Evolutionary conservation across 2,329 filamentous ascomycete species (phyloP).

Genomic region (Daldinia sp.): DNA sequence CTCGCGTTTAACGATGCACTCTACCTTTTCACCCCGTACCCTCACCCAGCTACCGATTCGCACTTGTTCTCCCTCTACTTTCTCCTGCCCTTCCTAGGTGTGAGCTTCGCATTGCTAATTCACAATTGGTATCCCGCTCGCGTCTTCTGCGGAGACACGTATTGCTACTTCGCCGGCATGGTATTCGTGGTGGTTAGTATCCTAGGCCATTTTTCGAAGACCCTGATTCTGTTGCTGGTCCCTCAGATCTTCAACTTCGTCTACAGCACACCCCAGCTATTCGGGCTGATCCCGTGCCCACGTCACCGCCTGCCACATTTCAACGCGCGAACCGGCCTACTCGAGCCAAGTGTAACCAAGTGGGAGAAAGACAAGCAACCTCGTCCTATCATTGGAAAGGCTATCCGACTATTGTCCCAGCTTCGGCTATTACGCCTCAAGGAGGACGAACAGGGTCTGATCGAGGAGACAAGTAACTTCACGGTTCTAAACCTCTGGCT

Average conservation of each 20-base stretch:
- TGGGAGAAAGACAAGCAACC: constrained; percentile 77
- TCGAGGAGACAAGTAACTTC: constrained; percentile 86
- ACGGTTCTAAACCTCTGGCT: constrained; percentile 96
- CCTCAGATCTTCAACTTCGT: constrained; percentile 97
- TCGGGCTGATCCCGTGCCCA: constrained; percentile 88
- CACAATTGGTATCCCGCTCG: constrained; percentile 97
- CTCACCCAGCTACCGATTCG: constrained; percentile 92
- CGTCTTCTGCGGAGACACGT: constrained; percentile 97
- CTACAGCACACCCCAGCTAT: constrained; percentile 92
- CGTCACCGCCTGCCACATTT: constrained; percentile 90
- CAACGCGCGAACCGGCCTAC: constrained; percentile 81
- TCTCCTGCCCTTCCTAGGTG: constrained; percentile 90
- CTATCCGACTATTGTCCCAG: constrained; percentile 72
- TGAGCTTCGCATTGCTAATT: constrained; percentile 82
- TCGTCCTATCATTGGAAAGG: constrained; percentile 65
- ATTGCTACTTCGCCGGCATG: constrained; percentile 99
- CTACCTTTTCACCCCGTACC: constrained; percentile 84
- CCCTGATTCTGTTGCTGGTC: constrained; percentile 85
- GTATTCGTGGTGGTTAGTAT: constrained; percentile 98
- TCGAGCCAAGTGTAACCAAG: constrained; percentile 85
- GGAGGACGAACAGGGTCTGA: constrained; percentile 71
- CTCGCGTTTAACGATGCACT: constrained; percentile 87
- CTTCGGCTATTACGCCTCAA: constrained; percentile 74
- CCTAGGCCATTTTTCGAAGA: constrained; percentile 97
- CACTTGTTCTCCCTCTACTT: constrained; percentile 97